Base-by-base conservation (phyloP, 306 rosid genomes). In the Medicago ruthenica region DNA sequence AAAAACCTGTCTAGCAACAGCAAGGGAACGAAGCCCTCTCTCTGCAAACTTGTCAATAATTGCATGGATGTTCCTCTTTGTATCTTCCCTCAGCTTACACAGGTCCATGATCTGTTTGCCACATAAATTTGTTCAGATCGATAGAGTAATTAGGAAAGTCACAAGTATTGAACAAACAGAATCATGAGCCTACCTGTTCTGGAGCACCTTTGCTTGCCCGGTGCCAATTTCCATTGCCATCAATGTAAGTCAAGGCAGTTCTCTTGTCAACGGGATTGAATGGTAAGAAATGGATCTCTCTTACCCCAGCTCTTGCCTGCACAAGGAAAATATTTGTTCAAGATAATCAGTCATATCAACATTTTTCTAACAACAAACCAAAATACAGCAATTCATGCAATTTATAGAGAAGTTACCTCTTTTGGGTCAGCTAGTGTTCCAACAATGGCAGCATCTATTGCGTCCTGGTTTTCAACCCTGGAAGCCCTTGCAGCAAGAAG, bases 151-250 rank as follows among this genome's bases (percentile, higher is more conserved):
- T 14, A 60, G 12, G 66, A 73, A 58, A 27, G 41, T 68, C 34
- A 48, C 64, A 7, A 31, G 54, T 6, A 48, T 22, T 21, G 65
- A 71, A 39, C 45, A 73, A 81, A 75, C 58, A 36, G 73, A 76
- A 40, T 55, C 47, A 47, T 1, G 21, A 7, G 73, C 13, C 68
- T 84, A 92, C 99, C 97, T 95, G 99, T 85, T 95, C 99, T 20
- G 99, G 99, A 45, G 99, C 99, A 73, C 99, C 99, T 81, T 95
- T 95, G 88, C 99, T 95, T 55, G 99, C 88, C 65, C 99, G 86
- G 85, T 95, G 96, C 98, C 98, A 95, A 71, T 80, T 85, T 80
- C 88, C 98, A 70, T 82, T 83, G 18, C 55, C 4, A 82, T 95
- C 99, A 83, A 90, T 77, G 89, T 95, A 95, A 70, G 99, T 95